Conservation (phyloP, 73 alveolate genomes). For the Symbiodinium pilosum region DNA sequence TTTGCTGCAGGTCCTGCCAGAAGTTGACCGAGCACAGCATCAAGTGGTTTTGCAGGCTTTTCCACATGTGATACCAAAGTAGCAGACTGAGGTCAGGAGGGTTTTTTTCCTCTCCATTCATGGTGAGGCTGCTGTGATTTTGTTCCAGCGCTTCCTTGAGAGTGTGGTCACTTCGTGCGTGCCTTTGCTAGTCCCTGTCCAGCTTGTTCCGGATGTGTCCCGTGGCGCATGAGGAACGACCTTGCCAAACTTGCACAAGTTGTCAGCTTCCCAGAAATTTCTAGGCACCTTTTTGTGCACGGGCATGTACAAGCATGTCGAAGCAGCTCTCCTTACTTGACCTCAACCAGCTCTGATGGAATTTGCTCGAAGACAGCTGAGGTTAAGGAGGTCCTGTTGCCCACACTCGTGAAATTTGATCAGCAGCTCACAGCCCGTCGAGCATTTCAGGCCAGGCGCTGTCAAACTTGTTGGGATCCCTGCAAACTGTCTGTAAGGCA, state of each 20-base stretch:
- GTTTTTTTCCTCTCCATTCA: not conserved
- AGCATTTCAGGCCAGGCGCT: slow-evolving; percentile 32
- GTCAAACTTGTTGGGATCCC: too few relatives aligned
- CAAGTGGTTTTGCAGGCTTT: slow-evolving; percentile 38
- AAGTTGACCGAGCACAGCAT: slow-evolving; percentile 34
- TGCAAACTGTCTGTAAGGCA: not conserved
- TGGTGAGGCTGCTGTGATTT: slow-evolving; percentile 36
- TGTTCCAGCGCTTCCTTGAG: slow-evolving; percentile 45
- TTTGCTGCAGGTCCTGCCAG: slow-evolving; percentile 1
- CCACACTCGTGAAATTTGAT: slow-evolving; percentile 38
- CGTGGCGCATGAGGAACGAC: slow-evolving; percentile 4
- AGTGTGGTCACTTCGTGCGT: not conserved
- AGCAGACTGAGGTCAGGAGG: not conserved
- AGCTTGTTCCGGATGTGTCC: not conserved
- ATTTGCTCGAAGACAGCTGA: not conserved
- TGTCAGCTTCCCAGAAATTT: not conserved
- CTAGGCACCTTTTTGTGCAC: too few relatives aligned
- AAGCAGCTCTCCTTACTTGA: too few relatives aligned
- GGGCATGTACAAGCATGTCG: too few relatives aligned
- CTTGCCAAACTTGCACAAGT: not conserved
- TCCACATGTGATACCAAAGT: too few relatives aligned
- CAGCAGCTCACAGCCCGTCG: slow-evolving; percentile 44
- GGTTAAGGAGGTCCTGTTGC: slow-evolving; percentile 21
- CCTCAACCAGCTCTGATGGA: not conserved
- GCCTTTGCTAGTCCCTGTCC: too few relatives aligned